A percentile compares a stretch with the other conserved stretches of the same genome.
Evolutionary conservation across 1,284 basidiomycete species (phyloP).

Genomic region (Coniferiporia sulphurascens): DNA sequence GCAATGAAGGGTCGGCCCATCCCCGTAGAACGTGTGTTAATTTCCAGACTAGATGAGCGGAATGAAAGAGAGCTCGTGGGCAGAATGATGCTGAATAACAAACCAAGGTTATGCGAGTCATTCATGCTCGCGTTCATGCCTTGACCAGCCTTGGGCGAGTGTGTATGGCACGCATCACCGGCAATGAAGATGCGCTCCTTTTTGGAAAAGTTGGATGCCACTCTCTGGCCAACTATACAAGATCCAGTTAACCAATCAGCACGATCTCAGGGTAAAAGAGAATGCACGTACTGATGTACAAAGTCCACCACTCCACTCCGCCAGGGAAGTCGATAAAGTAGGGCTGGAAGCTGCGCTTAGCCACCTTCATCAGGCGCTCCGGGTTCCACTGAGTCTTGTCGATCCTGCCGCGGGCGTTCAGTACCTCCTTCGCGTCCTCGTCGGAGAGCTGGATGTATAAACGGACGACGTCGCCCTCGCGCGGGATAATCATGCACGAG

Average conservation of each 20-base stretch:
- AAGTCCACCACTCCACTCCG: slow-evolving; percentile 75
- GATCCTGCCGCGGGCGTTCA: slow-evolving; percentile 31
- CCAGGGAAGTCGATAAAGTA: slow-evolving; percentile 57
- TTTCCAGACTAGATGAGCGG: slow-evolving; percentile 58
- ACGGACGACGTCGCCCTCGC: slow-evolving; percentile 36
- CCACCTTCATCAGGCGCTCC: slow-evolving; percentile 32
- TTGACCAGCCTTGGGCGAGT: slow-evolving; percentile 76
- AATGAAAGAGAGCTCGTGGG: not conserved
- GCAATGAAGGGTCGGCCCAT: slow-evolving; percentile 57
- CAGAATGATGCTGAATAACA: slow-evolving; percentile 13
- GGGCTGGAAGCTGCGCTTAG: slow-evolving; percentile 55
- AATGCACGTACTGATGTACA: slow-evolving; percentile 49
- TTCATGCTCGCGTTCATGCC: slow-evolving; percentile 84
- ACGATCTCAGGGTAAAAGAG: not conserved
- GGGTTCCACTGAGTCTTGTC: slow-evolving; percentile 41
- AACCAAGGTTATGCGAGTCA: slow-evolving; percentile 74
- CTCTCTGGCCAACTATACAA: slow-evolving; percentile 62
- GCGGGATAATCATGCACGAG: slow-evolving; percentile 42
- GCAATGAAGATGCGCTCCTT: slow-evolving; percentile 76
- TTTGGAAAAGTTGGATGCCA: slow-evolving; percentile 63
- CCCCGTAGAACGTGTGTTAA: slow-evolving; percentile 67
- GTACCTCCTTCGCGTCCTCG: slow-evolving; percentile 26
- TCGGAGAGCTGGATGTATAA: slow-evolving; percentile 46
- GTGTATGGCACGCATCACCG: slow-evolving; percentile 80
- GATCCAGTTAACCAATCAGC: not conserved